Percentiles rank a stretch among this genome's conserved stretches.
phyloP scores from a whole-genome alignment of 1,284 basidiomycete genomes.

The Heimioporus retisporus region DNA sequence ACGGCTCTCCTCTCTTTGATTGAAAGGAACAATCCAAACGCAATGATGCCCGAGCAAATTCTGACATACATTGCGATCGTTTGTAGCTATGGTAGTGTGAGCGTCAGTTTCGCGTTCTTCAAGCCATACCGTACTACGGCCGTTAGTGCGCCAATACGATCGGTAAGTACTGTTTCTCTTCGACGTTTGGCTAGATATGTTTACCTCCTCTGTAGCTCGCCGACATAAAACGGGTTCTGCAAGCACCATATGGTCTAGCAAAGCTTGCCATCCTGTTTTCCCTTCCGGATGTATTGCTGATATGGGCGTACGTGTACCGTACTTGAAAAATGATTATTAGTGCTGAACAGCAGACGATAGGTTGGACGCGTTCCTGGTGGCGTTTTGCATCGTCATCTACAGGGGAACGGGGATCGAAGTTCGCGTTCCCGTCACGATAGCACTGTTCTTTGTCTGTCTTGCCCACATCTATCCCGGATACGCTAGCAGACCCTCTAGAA shows the following conservation, averaged over 20 bases:
- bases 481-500: constrained; percentile 26
- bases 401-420: constrained; percentile 28
- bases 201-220: constrained; percentile 29
- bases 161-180: constrained; percentile 26
- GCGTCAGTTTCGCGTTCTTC: constrained; percentile 40
- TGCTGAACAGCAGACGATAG: constrained; percentile 21
- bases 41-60: constrained; percentile 30
- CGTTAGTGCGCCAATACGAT: constrained; percentile 43
- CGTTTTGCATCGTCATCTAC: constrained; percentile 37
- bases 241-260: constrained; percentile 35
- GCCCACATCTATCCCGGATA: constrained; percentile 36
- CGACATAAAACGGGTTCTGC: constrained; percentile 39
- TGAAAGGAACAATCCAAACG: constrained; percentile 6
- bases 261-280: constrained; percentile 42
- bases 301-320: constrained; percentile 38
- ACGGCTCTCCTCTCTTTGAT: constrained; percentile 31
- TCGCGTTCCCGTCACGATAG: constrained; percentile 36
- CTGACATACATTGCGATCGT: constrained; percentile 43
- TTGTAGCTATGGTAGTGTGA: constrained; percentile 40
- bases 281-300: constrained; percentile 42
- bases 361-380: constrained; percentile 34
- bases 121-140: constrained; percentile 46
- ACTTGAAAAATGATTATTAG: too few species aligned
- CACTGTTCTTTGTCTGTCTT: constrained; percentile 28
- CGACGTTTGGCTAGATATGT: not conserved